Evolutionary conservation across 352 stramenopile genomes (phyloP), one percentile per base, ranked within the genome.

Genomic region (Phytophthora aleatoria): DNA sequence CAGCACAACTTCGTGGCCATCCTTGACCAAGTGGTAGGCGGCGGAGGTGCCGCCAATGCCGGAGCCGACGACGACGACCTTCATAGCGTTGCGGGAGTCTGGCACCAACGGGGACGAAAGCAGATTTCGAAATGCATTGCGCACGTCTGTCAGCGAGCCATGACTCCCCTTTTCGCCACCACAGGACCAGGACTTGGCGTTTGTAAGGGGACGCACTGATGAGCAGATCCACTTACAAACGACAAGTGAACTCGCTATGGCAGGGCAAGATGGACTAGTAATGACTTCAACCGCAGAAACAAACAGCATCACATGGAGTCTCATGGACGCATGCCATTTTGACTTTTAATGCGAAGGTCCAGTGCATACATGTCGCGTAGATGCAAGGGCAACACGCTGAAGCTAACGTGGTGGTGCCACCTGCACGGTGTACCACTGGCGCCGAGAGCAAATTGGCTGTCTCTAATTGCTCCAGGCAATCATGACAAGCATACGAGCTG

Each of bases 41-140:
- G 87, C 85, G 24, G 87, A 95, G 52, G 67, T 94, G 64, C 87
- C 87, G 64, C 87, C 85, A 44, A 95, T 95, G 49, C 87, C 87
- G 16, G 82, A 88, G 57, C 87, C 87, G 31, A 95, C 87, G 28
- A 95, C 87, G 55, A 93, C 76, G 64, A 95, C 74, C 71, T 94
- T 95, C 87, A 95, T 95, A 8, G 20, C 45, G 49, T 26, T 42
- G 45, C 15, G 35, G 24, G 36, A 13, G n/a, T 39, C 42, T 28
- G 42, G 42, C 5, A 44, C 30, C 27, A 43, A 16, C 38, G 35
- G 30, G 39, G 50, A 28, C 43, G 11, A 20, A 35, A 51, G 41
- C 20, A 12, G 35, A 59, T 66, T 57, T 39, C 51, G 45, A 66
- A 70, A 53, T 73, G 65, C 44, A 67, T 69, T 50, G 45, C 54